Percentiles rank a stretch among this genome's conserved stretches.
phyloP scores from a whole-genome alignment of 202 grass and related monocot genomes.

The Cymbopogon flexuosus region DNA sequence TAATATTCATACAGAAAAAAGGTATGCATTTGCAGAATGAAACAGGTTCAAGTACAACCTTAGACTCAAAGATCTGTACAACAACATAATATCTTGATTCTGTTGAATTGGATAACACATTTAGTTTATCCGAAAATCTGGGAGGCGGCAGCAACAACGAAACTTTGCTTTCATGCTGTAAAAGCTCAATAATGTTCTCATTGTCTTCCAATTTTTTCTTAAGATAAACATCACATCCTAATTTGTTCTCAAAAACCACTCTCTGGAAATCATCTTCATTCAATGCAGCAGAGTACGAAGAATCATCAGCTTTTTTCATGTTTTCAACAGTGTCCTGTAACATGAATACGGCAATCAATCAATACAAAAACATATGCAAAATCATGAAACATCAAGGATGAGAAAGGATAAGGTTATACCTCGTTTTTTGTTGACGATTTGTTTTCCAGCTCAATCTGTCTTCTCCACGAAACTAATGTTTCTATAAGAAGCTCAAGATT shows the following conservation, averaged over 20 bases:
- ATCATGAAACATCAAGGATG: background rate
- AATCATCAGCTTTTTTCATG: slow-evolving; percentile 36
- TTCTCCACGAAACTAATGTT: slow-evolving; percentile 84
- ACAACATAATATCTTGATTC: slow-evolving; percentile 92
- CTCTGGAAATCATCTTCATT: slow-evolving; percentile 91
- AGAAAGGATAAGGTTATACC: slow-evolving; percentile 43
- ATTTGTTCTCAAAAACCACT: slow-evolving; percentile 83
- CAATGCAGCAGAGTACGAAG: slow-evolving; percentile 76
- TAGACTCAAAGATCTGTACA: slow-evolving; percentile 88
- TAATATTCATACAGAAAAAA: slow-evolving; percentile 34
- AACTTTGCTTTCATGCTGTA: slow-evolving; percentile 65
- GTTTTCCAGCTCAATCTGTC: slow-evolving; percentile 76
- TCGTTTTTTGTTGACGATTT: slow-evolving; percentile 60
- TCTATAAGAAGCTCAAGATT: slow-evolving; percentile 87
- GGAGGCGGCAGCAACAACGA: slow-evolving; percentile 80
- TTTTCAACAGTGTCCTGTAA: slow-evolving; percentile 55
- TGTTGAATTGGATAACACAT: slow-evolving; percentile 57
- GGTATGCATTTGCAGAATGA: background rate
- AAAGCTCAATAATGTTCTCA: slow-evolving; percentile 45
- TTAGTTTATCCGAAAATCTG: slow-evolving; percentile 86
- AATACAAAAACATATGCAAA: slow-evolving; percentile 5
- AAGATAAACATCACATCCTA: slow-evolving; percentile 92
- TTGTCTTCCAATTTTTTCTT: slow-evolving; percentile 68
- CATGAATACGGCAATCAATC: slow-evolving; percentile 23
- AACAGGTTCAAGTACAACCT: slow-evolving; percentile 48